Conservation (phyloP, 352 stramenopile genomes). For the Globisporangium abappressorium region DNA sequence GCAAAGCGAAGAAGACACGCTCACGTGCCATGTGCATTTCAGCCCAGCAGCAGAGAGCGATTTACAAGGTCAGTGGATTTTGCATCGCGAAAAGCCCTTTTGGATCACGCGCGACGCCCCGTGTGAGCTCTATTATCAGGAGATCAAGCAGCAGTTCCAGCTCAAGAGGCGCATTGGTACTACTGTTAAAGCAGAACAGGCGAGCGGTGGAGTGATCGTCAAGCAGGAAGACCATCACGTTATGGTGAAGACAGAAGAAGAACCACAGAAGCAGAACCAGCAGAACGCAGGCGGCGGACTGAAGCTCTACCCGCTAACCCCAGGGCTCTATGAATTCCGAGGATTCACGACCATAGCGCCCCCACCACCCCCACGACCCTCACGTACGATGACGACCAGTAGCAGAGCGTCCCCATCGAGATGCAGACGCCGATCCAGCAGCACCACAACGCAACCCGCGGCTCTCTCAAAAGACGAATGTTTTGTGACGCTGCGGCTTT, state of each 20-base stretch:
- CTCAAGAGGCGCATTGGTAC: neutral
- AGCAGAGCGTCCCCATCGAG: neutral
- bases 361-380: conserved; percentile 4
- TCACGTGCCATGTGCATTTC: conserved; percentile 46
- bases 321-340: conserved; percentile 62
- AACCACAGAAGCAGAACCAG: neutral
- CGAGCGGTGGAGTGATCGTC: neutral
- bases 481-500: conserved; percentile 60
- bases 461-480: conserved; percentile 45
- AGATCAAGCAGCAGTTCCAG: conserved; percentile 12
- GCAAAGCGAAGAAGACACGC: conserved; percentile 37
- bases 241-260: neutral
- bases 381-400: conserved; percentile 21
- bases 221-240: neutral
- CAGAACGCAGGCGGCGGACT: conserved; percentile 5
- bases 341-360: conserved; percentile 51
- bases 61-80: conserved; percentile 6
- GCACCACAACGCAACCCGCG: neutral
- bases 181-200: neutral
- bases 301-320: conserved; percentile 42
- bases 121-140: conserved; percentile 17
- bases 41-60: neutral
- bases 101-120: conserved; percentile 17
- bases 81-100: conserved; percentile 15
- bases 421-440: neutral